These are phyloP conservation scores for Suhomyces faveliae DNA, from an alignment of 805 yeast species.

Conservation along the genomic window DNA sequence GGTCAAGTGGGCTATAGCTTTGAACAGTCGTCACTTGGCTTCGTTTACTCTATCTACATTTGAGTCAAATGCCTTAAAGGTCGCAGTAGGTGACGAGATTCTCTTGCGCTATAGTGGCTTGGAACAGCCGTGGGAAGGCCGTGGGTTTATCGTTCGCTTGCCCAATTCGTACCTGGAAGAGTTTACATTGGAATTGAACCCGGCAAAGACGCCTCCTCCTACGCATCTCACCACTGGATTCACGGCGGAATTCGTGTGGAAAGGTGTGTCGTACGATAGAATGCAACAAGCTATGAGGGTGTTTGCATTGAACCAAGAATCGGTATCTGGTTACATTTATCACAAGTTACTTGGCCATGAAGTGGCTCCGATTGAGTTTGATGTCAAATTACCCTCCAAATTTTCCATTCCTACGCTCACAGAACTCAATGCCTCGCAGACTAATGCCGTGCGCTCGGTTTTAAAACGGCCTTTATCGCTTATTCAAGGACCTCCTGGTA, in stretches of 20 bases:
- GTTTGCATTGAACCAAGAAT: conserved; percentile 68
- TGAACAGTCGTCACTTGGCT: conserved; percentile 64
- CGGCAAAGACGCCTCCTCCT: conserved; percentile 40
- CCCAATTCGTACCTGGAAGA: conserved; percentile 68
- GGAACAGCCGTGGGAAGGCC: conserved; percentile 65
- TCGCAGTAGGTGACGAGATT: conserved; percentile 85
- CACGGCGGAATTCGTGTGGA: conserved; percentile 88
- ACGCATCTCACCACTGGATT: conserved; percentile 62
- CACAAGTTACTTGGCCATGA: conserved; percentile 81
- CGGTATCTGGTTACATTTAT: conserved; percentile 72
- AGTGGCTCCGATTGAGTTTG: conserved; percentile 60
- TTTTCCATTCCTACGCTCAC: conserved; percentile 68
- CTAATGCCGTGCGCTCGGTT: conserved; percentile 69
- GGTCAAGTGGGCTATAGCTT: conserved; percentile 70
- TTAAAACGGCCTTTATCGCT: conserved; percentile 70
- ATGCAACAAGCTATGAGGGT: conserved; percentile 74
- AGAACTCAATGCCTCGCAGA: conserved; percentile 73
- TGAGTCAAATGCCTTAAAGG: conserved; percentile 63
- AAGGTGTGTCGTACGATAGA: conserved; percentile 75
- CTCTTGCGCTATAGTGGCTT: conserved; percentile 61
- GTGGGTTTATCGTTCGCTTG: conserved; percentile 67
- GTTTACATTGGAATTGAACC: conserved; percentile 66
- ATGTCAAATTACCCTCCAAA: conserved; percentile 56
- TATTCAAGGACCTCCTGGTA: conserved; percentile 91
- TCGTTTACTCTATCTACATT: conserved; percentile 66